Percentiles rank a stretch among this genome's conserved stretches.
phyloP scores from a whole-genome alignment of 306 rosid genomes.

The Prunus persica region DNA sequence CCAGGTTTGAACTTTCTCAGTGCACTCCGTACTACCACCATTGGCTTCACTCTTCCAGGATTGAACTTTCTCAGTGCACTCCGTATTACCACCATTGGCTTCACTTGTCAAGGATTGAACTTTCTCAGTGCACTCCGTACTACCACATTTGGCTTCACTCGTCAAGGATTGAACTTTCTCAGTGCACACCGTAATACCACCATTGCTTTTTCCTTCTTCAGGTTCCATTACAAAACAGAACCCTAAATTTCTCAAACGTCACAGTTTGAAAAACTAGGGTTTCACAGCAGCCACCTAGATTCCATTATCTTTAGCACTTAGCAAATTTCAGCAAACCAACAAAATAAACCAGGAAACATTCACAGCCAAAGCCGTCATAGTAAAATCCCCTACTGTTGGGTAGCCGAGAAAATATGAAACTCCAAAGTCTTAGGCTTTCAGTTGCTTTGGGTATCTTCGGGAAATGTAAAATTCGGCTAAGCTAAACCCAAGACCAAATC shows the following conservation, averaged over 20 bases:
- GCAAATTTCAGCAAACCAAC: slow-evolving; percentile 23
- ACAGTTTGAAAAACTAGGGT: slow-evolving; percentile 55
- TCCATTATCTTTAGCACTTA: background rate
- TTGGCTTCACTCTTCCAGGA: slow-evolving; percentile 35
- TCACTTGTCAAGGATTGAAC: slow-evolving; percentile 20
- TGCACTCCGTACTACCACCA: slow-evolving; percentile 23
- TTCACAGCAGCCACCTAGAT: slow-evolving; percentile 37
- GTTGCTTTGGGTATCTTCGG: background rate
- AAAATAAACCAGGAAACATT: slow-evolving; percentile 10
- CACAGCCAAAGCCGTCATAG: background rate
- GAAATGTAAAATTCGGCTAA: slow-evolving; percentile 13
- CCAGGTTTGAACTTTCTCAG: slow-evolving; percentile 30
- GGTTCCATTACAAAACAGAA: slow-evolving; percentile 42
- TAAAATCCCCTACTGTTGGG: slow-evolving; percentile 13
- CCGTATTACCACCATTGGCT: slow-evolving; percentile 31
- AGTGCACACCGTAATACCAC: slow-evolving; percentile 26
- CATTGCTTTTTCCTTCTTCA: slow-evolving; percentile 43
- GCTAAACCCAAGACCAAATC: background rate
- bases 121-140: slow-evolving; percentile 24
- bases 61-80: slow-evolving; percentile 25
- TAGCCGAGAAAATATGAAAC: slow-evolving; percentile 18
- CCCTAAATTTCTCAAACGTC: slow-evolving; percentile 27
- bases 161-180: slow-evolving; percentile 33
- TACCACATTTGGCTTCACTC: slow-evolving; percentile 28
- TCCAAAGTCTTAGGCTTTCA: background rate